Evolutionary conservation across 257 asterid species (phyloP).

Genomic region (Voacanga thouarsii): DNA sequence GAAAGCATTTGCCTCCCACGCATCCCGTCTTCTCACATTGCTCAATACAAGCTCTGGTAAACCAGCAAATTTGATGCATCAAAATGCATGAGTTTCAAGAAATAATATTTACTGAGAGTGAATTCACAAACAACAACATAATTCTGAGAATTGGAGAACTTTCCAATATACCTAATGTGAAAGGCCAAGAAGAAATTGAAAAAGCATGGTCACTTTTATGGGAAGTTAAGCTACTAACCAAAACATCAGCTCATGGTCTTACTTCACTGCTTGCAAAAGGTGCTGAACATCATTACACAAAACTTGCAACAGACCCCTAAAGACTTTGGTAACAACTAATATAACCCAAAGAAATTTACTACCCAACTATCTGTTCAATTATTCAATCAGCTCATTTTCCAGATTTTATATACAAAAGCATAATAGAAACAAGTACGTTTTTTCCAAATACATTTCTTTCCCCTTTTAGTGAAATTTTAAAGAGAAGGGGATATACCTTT

Average conservation of each 20-base stretch:
- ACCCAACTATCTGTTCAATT: not conserved
- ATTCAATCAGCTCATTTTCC: not conserved
- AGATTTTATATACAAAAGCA: not conserved
- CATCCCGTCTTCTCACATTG: slow-evolving; percentile 89
- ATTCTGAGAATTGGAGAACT: not conserved
- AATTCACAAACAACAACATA: not conserved
- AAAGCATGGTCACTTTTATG: not conserved
- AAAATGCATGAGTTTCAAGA: slow-evolving; percentile 9
- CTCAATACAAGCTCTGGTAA: slow-evolving; percentile 57
- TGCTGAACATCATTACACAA: slow-evolving; percentile 1
- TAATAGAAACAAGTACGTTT: not conserved
- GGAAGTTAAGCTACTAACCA: not conserved
- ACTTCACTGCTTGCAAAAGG: slow-evolving; percentile 16
- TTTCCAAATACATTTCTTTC: not conserved
- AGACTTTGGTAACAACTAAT: not conserved
- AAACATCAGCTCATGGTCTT: not conserved
- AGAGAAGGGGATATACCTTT: not conserved
- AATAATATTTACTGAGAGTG: not conserved
- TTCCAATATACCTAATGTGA: not conserved
- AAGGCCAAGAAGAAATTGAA: not conserved
- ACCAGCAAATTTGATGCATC: slow-evolving; percentile 27
- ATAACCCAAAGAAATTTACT: not conserved
- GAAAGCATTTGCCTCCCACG: slow-evolving; percentile 70
- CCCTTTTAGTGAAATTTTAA: not conserved
- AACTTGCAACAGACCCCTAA: slow-evolving; percentile 2